Evolutionary conservation across 2,329 filamentous ascomycete genomes (phyloP), one percentile per base, ranked within the genome.

Genomic region (Fusarium cyanostomum): DNA sequence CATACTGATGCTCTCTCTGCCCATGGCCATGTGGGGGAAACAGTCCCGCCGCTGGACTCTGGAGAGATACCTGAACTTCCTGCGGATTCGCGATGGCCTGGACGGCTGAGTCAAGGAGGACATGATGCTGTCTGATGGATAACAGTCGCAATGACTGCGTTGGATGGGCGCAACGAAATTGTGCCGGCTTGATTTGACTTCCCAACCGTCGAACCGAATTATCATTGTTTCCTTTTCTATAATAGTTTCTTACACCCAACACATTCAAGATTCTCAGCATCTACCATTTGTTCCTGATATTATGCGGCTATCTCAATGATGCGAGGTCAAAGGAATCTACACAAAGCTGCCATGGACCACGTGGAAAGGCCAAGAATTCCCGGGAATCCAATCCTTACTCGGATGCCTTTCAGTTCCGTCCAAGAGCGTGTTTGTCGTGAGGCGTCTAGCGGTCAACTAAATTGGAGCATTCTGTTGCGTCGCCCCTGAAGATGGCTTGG

Each of bases 1-100:
- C 15, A 80, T 84, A 41, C 76, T 86, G 43, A 77, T 81, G 72
- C 73, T 78, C 7, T 84, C 82, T 1, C 65, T 82, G 33, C 82
- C 83, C 1, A 86, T 86, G 84, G 82, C 84, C 42, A 71, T 80
- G 12, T 86, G 77, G 74, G 84, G 84, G 2, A 86, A 85, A 73
- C 69, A 66, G 3, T 79, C 76, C 43, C 75, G 84, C 12, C 73
- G 78, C 16, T 80, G 79, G 80, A 86, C 84, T 5, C 72, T 78
- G 45, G 68, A 69, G 16, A 72, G 79, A 51, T 84, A 84, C 57
- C 66, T 76, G 44, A 74, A 76, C 24, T 84, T 83, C 62, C 68
- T 84, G 27, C 76, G 77, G 52, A 80, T 82, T 62, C 77, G 82
- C 27, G 82, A 84, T 63, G 77, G 78, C 6, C 71, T 73, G 68